Conservation (phyloP, 1,284 basidiomycete species). For the Gomphus bonarii region DNA sequence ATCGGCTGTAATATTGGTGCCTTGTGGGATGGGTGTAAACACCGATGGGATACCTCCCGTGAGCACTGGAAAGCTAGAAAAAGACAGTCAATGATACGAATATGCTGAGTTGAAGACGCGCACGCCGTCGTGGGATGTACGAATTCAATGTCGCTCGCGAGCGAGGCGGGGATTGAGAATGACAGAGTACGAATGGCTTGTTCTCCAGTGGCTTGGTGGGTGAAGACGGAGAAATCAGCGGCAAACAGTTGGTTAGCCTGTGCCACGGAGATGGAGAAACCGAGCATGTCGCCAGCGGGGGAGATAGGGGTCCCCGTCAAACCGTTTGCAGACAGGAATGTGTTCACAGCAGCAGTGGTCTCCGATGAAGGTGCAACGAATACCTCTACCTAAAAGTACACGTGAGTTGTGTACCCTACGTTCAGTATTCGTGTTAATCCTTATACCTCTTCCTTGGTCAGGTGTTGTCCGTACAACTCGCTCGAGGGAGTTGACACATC, state of each 20-base stretch:
- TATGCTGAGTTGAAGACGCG: no score
- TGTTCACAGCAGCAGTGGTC: neutral
- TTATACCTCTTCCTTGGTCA: slow-evolving; percentile 22
- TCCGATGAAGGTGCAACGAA: slow-evolving; percentile 8
- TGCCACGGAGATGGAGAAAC: neutral
- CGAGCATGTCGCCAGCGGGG: slow-evolving; percentile 9
- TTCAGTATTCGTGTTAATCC: neutral
- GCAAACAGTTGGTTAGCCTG: slow-evolving; percentile 8
- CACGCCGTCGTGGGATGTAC: slow-evolving; percentile 8
- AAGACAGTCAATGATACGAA: no score
- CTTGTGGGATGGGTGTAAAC: neutral
- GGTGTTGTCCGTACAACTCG: slow-evolving; percentile 22
- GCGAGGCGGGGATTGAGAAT: slow-evolving; percentile 1
- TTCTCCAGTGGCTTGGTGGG: slow-evolving; percentile 1
- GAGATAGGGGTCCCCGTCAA: neutral
- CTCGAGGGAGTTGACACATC: slow-evolving; percentile 23
- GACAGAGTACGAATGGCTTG: slow-evolving; percentile 6
- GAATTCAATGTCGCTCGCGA: slow-evolving; percentile 4
- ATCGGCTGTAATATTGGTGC: neutral
- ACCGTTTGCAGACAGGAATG: slow-evolving; percentile 1
- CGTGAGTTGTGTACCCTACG: no score
- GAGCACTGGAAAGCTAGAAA: neutral
- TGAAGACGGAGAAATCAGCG: slow-evolving; percentile 8
- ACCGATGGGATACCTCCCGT: neutral
- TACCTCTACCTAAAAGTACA: neutral